These are phyloP conservation scores for Talaromyces islandicus DNA, from an alignment of 2,329 filamentous ascomycete species.

Conservation along the genomic window DNA sequence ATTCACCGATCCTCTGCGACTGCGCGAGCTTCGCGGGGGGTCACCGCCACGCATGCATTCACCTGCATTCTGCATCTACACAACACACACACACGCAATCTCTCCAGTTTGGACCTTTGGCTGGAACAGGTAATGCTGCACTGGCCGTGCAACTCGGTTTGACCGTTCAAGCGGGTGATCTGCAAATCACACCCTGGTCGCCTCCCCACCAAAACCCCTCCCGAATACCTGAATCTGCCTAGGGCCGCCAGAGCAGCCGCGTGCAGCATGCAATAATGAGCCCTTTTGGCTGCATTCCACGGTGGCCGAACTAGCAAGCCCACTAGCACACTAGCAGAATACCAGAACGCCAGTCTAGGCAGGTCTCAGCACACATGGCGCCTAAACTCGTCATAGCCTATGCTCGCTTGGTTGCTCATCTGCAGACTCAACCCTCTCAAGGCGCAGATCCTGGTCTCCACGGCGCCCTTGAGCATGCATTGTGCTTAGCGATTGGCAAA, in stretches of 20 bases:
- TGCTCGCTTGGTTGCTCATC: not conserved
- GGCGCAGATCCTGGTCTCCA: not conserved
- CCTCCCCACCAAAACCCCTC: not conserved
- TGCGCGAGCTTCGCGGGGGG: not conserved
- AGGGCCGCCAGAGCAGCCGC: not conserved
- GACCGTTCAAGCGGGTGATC: not conserved
- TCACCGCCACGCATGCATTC: not conserved
- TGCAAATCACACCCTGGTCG: not conserved
- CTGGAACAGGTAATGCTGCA: not conserved
- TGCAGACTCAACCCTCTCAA: not conserved
- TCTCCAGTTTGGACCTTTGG: not conserved
- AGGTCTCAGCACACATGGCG: not conserved
- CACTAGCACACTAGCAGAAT: not conserved
- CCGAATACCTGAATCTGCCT: not conserved
- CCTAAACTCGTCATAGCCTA: not conserved
- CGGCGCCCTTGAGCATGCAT: not conserved
- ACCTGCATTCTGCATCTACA: not conserved
- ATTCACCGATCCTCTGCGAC: not conserved
- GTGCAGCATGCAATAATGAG: not conserved
- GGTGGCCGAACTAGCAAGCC: not conserved
- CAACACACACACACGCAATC: not conserved
- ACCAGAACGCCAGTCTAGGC: not conserved
- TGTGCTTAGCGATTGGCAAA: not conserved
- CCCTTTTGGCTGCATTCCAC: not conserved
- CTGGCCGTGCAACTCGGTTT: not conserved